A percentile compares a stretch with the other conserved stretches of the same genome.
Conservation (phyloP, 1,284 basidiomycete species). For the Cryptococcus jaspeensis region DNA sequence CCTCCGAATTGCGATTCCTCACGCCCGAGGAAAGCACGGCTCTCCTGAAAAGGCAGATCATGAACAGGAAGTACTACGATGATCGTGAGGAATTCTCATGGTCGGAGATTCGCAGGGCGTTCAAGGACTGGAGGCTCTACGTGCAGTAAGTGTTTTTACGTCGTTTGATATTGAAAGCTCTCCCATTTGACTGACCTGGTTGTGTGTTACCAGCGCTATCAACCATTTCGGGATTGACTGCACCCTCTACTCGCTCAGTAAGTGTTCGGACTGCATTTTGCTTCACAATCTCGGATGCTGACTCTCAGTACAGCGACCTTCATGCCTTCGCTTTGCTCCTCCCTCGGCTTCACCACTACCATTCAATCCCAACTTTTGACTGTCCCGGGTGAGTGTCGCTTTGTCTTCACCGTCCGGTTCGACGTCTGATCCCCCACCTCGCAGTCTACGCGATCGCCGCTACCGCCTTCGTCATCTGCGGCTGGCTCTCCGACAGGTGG, state of each 20-base stretch:
- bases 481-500: constrained; percentile 17
- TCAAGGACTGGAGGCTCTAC: constrained; percentile 21
- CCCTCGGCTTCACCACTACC: constrained; percentile 6
- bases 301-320: constrained; percentile 14
- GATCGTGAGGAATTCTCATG: constrained; percentile 28
- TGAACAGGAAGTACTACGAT: constrained; percentile 27
- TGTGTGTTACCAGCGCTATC: background rate
- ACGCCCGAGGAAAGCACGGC: constrained; percentile 22
- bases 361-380: background rate
- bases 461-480: constrained; percentile 13
- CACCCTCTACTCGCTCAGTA: background rate
- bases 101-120: constrained; percentile 20
- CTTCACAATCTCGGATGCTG: background rate
- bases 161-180: background rate
- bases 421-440: background rate
- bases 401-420: background rate
- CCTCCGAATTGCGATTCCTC: constrained; percentile 25
- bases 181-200: background rate
- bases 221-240: background rate
- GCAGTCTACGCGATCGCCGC: constrained; percentile 22
- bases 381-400: constrained; percentile 1
- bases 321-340: constrained; percentile 16
- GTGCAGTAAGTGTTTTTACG: background rate
- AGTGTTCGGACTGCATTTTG: background rate
- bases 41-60: constrained; percentile 16